Conservation (phyloP, 306 rosid species). For the Cyamopsis tetragonoloba region DNA sequence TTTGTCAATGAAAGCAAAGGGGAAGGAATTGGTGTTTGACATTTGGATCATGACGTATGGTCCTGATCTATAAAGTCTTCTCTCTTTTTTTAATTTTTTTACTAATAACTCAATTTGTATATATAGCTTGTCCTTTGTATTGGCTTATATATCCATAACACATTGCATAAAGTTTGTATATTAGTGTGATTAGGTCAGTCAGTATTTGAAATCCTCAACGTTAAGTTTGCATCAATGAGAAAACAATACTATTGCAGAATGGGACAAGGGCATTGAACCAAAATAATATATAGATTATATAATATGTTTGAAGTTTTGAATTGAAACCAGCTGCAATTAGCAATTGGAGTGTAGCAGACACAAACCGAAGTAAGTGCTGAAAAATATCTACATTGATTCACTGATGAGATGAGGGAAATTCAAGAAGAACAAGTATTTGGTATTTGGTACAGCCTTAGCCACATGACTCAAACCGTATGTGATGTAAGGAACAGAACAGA, state of each 20-base stretch:
- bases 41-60: slow-evolving; percentile 44
- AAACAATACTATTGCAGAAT: slow-evolving; percentile 1
- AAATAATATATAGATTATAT: slow-evolving; percentile 19
- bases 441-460: neutral
- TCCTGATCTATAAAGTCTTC: neutral
- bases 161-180: neutral
- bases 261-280: slow-evolving; percentile 33
- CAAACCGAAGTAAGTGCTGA: neutral
- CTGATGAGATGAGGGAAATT: too few species aligned
- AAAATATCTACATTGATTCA: neutral
- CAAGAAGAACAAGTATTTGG: neutral
- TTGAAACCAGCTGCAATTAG: slow-evolving; percentile 6
- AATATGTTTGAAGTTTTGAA: slow-evolving; percentile 20
- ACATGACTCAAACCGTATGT: neutral
- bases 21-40: slow-evolving; percentile 22
- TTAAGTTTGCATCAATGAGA: slow-evolving; percentile 16
- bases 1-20: slow-evolving; percentile 27
- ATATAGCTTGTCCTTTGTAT: slow-evolving; percentile 25
- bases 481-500: slow-evolving; percentile 17
- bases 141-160: slow-evolving; percentile 23
- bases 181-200: slow-evolving; percentile 29
- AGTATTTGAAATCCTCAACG: slow-evolving; percentile 30
- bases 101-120: neutral
- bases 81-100: neutral
- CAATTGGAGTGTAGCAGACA: neutral